Conservation (phyloP, 1,139 yeast species). For the Protomyces inouyei region DNA sequence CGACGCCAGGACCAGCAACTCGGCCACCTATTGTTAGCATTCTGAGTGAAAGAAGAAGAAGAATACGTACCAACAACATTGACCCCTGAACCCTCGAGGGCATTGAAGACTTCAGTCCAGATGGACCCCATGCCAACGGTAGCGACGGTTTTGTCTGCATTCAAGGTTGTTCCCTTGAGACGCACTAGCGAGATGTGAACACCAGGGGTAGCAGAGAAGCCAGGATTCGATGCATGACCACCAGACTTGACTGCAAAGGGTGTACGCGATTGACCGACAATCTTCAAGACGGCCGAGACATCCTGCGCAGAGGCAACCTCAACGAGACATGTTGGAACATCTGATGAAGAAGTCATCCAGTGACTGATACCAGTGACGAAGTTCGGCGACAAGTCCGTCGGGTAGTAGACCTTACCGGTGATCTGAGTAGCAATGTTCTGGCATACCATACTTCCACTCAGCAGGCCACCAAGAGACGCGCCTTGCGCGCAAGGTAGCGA, state of each 20-base stretch:
- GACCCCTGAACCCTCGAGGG: conserved; percentile 5
- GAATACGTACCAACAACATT: neutral
- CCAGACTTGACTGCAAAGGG: conserved; percentile 20
- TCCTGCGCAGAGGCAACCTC: conserved; percentile 16
- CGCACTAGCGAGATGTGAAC: conserved; percentile 16
- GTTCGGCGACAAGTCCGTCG: neutral
- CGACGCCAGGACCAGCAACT: conserved; percentile 2
- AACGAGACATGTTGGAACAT: conserved; percentile 5
- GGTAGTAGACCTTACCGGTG: conserved; percentile 4
- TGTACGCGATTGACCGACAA: neutral
- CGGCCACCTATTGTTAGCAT: neutral
- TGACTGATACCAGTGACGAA: conserved; percentile 1
- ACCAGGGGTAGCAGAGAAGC: conserved; percentile 13
- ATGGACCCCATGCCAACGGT: conserved; percentile 6
- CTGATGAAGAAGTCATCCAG: conserved; percentile 14
- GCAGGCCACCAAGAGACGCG: neutral
- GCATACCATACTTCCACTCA: neutral
- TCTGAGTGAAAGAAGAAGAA: neutral
- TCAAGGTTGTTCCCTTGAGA: neutral
- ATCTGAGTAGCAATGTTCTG: conserved; percentile 3
- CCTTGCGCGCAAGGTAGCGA: no score
- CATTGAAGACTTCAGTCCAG: conserved; percentile 1
- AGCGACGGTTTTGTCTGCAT: conserved; percentile 5
- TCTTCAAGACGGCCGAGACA: conserved; percentile 6
- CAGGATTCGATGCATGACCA: conserved; percentile 15